Conservation (phyloP, 2,329 filamentous ascomycete species). For the Fusarium torulosum region DNA sequence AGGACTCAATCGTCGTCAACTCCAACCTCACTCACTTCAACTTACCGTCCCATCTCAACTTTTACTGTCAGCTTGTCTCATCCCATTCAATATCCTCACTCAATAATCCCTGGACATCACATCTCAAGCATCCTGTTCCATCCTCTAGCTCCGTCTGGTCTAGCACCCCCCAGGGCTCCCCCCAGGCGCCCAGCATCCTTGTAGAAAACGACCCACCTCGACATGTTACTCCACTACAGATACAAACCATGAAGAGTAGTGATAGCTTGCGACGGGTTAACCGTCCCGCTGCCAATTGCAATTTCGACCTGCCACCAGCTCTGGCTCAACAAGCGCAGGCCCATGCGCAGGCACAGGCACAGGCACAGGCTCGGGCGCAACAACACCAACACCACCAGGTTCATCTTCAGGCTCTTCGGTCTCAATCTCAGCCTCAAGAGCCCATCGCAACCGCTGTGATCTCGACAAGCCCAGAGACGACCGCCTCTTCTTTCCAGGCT, state of each 20-base stretch:
- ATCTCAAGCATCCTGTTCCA: conserved; percentile 27
- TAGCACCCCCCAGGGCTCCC: conserved; percentile 6
- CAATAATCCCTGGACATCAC: conserved; percentile 28
- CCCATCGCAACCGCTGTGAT: conserved; percentile 6
- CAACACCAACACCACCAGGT: conserved; percentile 7
- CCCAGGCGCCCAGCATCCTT: conserved; percentile 36
- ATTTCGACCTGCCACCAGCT: conserved; percentile 43
- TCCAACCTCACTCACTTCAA: not conserved
- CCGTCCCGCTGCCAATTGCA: conserved; percentile 46
- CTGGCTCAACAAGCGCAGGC: conserved; percentile 28
- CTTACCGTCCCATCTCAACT: conserved; percentile 13
- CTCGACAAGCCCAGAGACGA: conserved; percentile 13
- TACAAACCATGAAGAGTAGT: conserved; percentile 46
- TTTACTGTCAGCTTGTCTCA: not conserved
- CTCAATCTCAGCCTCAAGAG: conserved; percentile 35
- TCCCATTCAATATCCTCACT: conserved; percentile 11
- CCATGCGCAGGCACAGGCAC: conserved; percentile 22
- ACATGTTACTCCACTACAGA: conserved; percentile 47
- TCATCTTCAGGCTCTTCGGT: conserved; percentile 28
- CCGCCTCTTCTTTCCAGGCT: conserved; percentile 27
- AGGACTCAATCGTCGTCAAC: not conserved
- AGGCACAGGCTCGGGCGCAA: conserved; percentile 6
- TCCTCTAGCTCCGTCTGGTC: conserved; percentile 20
- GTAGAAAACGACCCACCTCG: conserved; percentile 44
- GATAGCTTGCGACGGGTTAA: conserved; percentile 46